Evolutionary conservation across 805 yeast genomes (phyloP).

Genomic region (Saturnispora sekii): DNA sequence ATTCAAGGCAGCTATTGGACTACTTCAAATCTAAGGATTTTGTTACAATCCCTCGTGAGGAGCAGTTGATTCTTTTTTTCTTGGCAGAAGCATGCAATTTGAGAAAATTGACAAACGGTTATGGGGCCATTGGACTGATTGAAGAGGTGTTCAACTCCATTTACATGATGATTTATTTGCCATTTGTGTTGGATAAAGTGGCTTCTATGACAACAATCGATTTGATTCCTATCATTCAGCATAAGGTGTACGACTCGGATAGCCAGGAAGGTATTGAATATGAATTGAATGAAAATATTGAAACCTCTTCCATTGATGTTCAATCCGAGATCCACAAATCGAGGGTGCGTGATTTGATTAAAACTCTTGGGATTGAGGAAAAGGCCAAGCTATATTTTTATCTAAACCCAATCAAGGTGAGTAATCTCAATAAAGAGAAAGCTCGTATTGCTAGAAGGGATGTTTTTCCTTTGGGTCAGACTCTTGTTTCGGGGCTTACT

Average conservation of each 20-base stretch:
- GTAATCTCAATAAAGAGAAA: conserved; percentile 22
- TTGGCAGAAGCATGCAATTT: conserved; percentile 48
- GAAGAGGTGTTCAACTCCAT: conserved; percentile 65
- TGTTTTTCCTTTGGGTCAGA: conserved; percentile 29
- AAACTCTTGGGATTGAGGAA: background rate
- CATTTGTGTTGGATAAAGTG: conserved; percentile 14
- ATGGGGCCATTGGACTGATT: conserved; percentile 64
- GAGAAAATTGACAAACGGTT: conserved; percentile 67
- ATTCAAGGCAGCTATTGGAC: conserved; percentile 27
- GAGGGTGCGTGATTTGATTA: background rate
- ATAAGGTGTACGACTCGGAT: background rate
- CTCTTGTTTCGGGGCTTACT: conserved; percentile 17
- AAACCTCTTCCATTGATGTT: background rate
- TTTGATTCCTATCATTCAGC: background rate
- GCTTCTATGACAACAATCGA: background rate
- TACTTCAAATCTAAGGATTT: conserved; percentile 19
- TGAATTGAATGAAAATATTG: background rate
- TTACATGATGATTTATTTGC: conserved; percentile 39
- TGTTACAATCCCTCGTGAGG: conserved; percentile 29
- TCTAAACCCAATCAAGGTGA: conserved; percentile 1
- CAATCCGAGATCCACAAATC: background rate
- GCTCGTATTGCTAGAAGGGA: conserved; percentile 40
- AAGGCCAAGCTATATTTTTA: background rate
- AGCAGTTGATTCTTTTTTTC: conserved; percentile 33
- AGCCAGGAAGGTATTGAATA: background rate